phyloP scores from a whole-genome alignment of 306 rosid species.

The Castanopsis chinensis region DNA sequence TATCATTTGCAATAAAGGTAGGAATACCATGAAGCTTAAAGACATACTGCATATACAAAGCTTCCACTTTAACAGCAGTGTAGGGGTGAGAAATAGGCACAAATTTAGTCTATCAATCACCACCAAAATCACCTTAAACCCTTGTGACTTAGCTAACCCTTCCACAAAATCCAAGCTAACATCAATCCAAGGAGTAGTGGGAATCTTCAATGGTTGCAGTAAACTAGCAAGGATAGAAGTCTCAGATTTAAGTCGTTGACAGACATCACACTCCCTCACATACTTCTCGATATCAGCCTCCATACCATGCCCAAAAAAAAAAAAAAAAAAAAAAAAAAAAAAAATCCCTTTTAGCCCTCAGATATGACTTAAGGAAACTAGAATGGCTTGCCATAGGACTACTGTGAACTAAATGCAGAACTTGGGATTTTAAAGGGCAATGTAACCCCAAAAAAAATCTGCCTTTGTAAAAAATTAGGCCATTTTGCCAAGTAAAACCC shows the following conservation, averaged over 20 bases:
- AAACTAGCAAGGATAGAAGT: not conserved
- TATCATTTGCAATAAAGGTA: too few species aligned
- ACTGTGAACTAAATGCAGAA: too few species aligned
- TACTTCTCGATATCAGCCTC: not conserved
- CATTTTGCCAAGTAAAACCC: too few species aligned
- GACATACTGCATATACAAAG: too few species aligned
- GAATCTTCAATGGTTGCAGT: not conserved
- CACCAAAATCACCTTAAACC: not conserved
- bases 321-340: too few species aligned
- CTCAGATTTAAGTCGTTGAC: not conserved
- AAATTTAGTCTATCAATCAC: not conserved
- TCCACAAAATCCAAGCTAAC: not conserved
- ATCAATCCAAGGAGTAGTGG: too few species aligned
- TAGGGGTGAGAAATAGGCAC: not conserved
- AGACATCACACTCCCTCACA: not conserved
- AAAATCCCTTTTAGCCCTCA: not conserved
- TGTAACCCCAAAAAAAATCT: too few species aligned
- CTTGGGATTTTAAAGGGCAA: too few species aligned
- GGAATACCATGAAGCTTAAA: too few species aligned
- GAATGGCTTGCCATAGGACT: not conserved
- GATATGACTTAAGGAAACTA: not conserved
- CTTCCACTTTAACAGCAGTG: not conserved
- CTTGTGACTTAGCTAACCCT: not conserved
- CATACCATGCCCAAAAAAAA: not conserved
- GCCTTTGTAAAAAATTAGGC: too few species aligned